These are phyloP conservation scores for Podospora pseudocomata DNA, from an alignment of 495 filamentous ascomycete genomes.

Conservation along the genomic window DNA sequence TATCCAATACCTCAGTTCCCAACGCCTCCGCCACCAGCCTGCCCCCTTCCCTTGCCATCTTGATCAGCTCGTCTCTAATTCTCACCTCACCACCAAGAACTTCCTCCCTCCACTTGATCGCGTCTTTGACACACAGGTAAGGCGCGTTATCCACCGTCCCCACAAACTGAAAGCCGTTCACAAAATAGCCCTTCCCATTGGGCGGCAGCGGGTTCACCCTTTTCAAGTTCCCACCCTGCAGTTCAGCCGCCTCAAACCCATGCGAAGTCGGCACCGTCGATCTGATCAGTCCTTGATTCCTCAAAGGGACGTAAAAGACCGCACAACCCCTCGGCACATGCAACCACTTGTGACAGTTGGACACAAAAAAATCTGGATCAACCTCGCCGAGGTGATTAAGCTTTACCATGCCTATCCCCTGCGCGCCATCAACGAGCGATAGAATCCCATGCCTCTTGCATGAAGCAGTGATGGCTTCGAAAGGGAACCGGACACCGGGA, in stretches of 20 bases:
- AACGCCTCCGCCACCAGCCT: slow-evolving; percentile 55
- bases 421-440: slow-evolving; percentile 72
- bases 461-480: slow-evolving; percentile 58
- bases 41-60: slow-evolving; percentile 59
- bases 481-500: slow-evolving; percentile 76
- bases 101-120: slow-evolving; percentile 61
- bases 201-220: slow-evolving; percentile 50
- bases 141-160: slow-evolving; percentile 70
- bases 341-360: slow-evolving; percentile 91
- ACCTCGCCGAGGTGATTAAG: slow-evolving; percentile 56
- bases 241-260: slow-evolving; percentile 45
- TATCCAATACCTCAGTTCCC: slow-evolving; percentile 68
- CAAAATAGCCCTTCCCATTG: slow-evolving; percentile 52
- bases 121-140: slow-evolving; percentile 66
- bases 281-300: slow-evolving; percentile 71
- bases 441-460: slow-evolving; percentile 63
- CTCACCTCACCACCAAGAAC: slow-evolving; percentile 71
- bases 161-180: slow-evolving; percentile 70
- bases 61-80: slow-evolving; percentile 56
- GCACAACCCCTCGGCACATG: slow-evolving; percentile 77
- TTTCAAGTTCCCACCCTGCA: not conserved
- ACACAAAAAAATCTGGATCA: slow-evolving; percentile 79
- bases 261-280: slow-evolving; percentile 72
- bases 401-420: slow-evolving; percentile 73
- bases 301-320: slow-evolving; percentile 69